A percentile compares a stretch with the other conserved stretches of the same genome.
These are phyloP conservation scores for Tricholomella constricta DNA, from an alignment of 768 basidiomycete genomes.

Conservation along the genomic window DNA sequence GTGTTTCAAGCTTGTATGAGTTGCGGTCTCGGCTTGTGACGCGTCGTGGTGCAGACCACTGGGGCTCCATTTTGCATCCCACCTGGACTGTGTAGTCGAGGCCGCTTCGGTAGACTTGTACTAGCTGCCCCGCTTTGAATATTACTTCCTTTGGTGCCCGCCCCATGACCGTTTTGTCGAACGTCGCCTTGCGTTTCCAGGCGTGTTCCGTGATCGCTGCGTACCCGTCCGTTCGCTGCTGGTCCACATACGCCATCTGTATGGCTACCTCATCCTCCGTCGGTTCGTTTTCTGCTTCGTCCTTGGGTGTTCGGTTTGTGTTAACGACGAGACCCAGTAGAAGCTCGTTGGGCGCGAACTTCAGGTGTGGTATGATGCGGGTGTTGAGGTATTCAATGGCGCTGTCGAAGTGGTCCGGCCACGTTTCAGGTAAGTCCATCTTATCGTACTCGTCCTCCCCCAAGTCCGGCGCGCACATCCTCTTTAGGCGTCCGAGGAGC, in stretches of 20 bases:
- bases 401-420: not conserved
- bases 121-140: slow-evolving; percentile 7
- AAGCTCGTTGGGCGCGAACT: slow-evolving; percentile 1
- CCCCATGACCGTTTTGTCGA: not conserved
- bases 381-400: not conserved
- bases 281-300: not conserved
- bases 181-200: not conserved
- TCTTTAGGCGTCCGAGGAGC: not conserved
- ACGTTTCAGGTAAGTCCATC: too few relatives aligned
- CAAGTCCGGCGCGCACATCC: not conserved
- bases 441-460: too few relatives aligned
- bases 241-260: not conserved
- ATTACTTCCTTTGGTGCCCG: slow-evolving; percentile 1
- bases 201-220: not conserved
- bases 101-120: slow-evolving; percentile 8
- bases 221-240: not conserved
- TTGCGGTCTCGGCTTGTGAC: slow-evolving; percentile 16
- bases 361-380: not conserved
- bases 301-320: too few relatives aligned
- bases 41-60: slow-evolving; percentile 27
- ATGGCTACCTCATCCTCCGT: not conserved
- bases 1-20: slow-evolving; percentile 22
- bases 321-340: not conserved
- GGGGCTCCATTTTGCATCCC: slow-evolving; percentile 25
- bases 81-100: slow-evolving; percentile 11